Base-by-base conservation (phyloP, 2,329 filamentous ascomycete genomes). In the Aureobasidium zeae region DNA sequence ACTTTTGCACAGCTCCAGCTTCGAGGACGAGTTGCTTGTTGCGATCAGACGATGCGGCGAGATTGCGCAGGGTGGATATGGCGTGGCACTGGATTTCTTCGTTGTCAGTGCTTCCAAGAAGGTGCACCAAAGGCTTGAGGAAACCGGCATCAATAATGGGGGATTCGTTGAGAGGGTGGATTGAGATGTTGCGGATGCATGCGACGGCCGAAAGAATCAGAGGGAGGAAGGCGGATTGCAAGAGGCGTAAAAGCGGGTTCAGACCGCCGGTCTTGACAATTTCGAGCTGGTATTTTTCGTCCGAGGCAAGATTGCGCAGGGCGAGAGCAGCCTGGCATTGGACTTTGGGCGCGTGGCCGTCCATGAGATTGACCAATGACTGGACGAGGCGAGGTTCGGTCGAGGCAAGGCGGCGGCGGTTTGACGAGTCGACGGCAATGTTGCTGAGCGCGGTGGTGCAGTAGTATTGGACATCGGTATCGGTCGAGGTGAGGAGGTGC, bases 51-150 rank as follows among this genome's bases (percentile, higher is more conserved):
- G 88, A 96, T 44, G 91, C 91, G 5, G 91, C 91, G 47, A 98
- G 73, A 57, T 98, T 98, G 51, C 91, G 80, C 36, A 98, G 74
- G 0, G 91, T 98, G 4, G 91, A 96, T 52, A 98, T 98, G 46
- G 91, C 91, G 59, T 98, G 91, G 60, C 91, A 98, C 62, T 98
- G 91, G 39, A 98, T 98, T 61, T 98, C 91, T 63, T 98, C 91
- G 59, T 95, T 95, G 55, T 96, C 89, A 1, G 88, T 95, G 8
- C 87, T 93, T 39, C 91, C 89, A 6, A 98, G 75, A 1, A 98
- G 74, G 53, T 96, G 88, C 17, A 98, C 91, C 44, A 98, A 68
- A 0, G 91, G 91, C 61, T 87, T 88, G 48, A 98, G 67, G 64
- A 98, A 98, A 47, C 89, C 91, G 29, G 89, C 89, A 58, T 98